Percentiles rank a stretch among this genome's conserved stretches.
These are phyloP conservation scores for Xanthoparmelia taractica DNA, from an alignment of 495 filamentous ascomycete species.

Conservation along the genomic window DNA sequence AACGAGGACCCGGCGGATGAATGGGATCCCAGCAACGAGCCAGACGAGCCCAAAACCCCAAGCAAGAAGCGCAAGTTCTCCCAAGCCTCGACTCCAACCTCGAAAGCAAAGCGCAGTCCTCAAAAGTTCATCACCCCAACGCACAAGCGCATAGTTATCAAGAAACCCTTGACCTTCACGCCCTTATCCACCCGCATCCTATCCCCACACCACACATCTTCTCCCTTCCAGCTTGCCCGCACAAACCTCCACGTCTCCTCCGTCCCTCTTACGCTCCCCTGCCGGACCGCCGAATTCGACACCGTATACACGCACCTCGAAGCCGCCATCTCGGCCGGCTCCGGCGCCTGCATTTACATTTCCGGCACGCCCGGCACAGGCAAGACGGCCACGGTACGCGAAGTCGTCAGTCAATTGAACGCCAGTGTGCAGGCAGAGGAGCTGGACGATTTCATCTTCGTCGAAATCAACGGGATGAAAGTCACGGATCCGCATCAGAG, in stretches of 20 bases:
- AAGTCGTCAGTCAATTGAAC: slow-evolving; percentile 85
- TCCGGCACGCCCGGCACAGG: slow-evolving; percentile 99
- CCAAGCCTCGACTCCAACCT: slow-evolving; percentile 48
- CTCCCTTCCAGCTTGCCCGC: slow-evolving; percentile 86
- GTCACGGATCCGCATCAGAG: slow-evolving; percentile 96
- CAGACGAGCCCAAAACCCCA: slow-evolving; percentile 48
- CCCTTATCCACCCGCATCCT: slow-evolving; percentile 83
- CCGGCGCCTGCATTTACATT: slow-evolving; percentile 95
- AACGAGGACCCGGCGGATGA: slow-evolving; percentile 41
- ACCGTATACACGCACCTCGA: slow-evolving; percentile 90
- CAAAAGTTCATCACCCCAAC: slow-evolving; percentile 60
- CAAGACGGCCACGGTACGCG: slow-evolving; percentile 95
- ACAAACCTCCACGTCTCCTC: slow-evolving; percentile 86
- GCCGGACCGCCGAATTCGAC: slow-evolving; percentile 84
- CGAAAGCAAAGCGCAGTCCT: slow-evolving; percentile 46
- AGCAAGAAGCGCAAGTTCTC: slow-evolving; percentile 47
- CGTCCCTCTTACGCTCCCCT: slow-evolving; percentile 81
- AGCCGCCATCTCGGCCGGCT: slow-evolving; percentile 86
- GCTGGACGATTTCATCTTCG: slow-evolving; percentile 97
- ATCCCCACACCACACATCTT: slow-evolving; percentile 65
- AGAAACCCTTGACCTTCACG: slow-evolving; percentile 91
- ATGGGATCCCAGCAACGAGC: slow-evolving; percentile 30
- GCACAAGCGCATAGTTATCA: slow-evolving; percentile 70
- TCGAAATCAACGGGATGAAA: slow-evolving; percentile 99
- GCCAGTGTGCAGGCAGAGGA: slow-evolving; percentile 78